Conservation (phyloP, 768 basidiomycete genomes). For the Coprinellus aureogranulatus region DNA sequence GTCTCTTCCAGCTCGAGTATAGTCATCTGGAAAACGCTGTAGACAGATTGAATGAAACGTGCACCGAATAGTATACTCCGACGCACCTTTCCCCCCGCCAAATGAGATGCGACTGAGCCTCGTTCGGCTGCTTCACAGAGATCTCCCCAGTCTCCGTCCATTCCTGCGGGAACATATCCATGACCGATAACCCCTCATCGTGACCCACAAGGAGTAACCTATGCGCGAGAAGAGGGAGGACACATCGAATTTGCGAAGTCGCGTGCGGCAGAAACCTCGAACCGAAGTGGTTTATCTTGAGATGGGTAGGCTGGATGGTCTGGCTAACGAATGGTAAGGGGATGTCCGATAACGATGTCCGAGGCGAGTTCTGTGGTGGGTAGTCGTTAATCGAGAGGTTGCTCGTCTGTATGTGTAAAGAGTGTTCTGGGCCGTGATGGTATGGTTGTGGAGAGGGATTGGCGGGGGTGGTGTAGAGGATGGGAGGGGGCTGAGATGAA, state of each 20-base stretch:
- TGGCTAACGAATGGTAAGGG: constrained; percentile 48
- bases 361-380: constrained; percentile 22
- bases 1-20: constrained; percentile 67
- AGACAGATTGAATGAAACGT: background rate
- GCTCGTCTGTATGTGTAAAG: constrained; percentile 47
- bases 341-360: constrained; percentile 31
- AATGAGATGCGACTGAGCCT: constrained; percentile 63
- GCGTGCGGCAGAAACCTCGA: constrained; percentile 84
- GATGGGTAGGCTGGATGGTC: constrained; percentile 56
- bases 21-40: constrained; percentile 75
- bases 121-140: constrained; percentile 62
- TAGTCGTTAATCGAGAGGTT: constrained; percentile 31
- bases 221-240: constrained; percentile 67
- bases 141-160: constrained; percentile 53
- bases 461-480: background rate
- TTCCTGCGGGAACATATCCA: constrained; percentile 80
- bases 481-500: background rate
- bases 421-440: background rate
- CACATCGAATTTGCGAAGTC: constrained; percentile 68
- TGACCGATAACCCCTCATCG: constrained; percentile 74
- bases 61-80: background rate
- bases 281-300: constrained; percentile 75
- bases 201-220: constrained; percentile 74
- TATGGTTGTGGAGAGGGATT: background rate
- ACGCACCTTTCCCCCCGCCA: constrained; percentile 79